A percentile compares a stretch with the other conserved stretches of the same genome.
Conservation (phyloP, 805 yeast species). For the Wickerhamiella spandovensis region DNA sequence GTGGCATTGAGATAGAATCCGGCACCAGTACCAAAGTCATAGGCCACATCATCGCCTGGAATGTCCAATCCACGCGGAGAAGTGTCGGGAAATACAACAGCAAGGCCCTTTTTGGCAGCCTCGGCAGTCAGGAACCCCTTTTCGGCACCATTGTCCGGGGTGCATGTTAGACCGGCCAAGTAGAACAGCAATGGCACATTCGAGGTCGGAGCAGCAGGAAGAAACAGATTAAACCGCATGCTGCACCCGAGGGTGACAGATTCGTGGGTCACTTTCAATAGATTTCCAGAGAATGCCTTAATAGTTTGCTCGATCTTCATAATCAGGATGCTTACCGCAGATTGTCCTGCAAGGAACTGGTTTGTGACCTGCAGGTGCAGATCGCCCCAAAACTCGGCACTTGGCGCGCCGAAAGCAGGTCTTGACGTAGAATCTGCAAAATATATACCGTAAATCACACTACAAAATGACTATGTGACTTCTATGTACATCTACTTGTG, state of each 20-base stretch:
- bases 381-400: not conserved
- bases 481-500: not conserved
- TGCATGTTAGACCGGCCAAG: slow-evolving; percentile 83
- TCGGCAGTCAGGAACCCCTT: slow-evolving; percentile 71
- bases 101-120: slow-evolving; percentile 67
- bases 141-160: slow-evolving; percentile 86
- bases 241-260: slow-evolving; percentile 50
- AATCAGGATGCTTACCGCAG: not conserved
- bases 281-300: slow-evolving; percentile 49
- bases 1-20: slow-evolving; percentile 88
- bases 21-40: slow-evolving; percentile 92
- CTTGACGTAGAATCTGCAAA: no score
- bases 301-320: not conserved
- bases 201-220: slow-evolving; percentile 43
- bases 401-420: no score
- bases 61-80: slow-evolving; percentile 79
- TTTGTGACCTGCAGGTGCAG: no score
- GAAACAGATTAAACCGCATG: slow-evolving; percentile 74
- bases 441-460: no score
- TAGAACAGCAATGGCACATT: slow-evolving; percentile 61
- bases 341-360: no score
- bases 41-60: slow-evolving; percentile 69
- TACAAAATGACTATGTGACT: no score
- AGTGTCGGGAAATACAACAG: slow-evolving; percentile 88
- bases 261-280: slow-evolving; percentile 61